Percentiles rank a stretch among this genome's conserved stretches.
These are phyloP conservation scores for Wickerhamomyces bisporus DNA, from an alignment of 805 yeast species.

Conservation along the genomic window DNA sequence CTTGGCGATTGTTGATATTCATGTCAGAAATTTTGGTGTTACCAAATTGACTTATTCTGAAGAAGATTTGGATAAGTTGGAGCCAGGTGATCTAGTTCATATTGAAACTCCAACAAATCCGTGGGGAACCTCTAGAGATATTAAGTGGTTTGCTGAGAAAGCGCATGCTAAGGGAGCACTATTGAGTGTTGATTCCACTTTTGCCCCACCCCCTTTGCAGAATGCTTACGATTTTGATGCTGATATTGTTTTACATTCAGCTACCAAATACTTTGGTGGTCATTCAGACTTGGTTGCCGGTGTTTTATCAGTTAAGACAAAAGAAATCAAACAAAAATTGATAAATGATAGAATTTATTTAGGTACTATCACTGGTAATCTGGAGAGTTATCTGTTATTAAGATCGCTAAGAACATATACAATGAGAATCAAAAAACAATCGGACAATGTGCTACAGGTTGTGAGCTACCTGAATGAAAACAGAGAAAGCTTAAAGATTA, in stretches of 20 bases:
- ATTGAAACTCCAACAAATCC: constrained; percentile 90
- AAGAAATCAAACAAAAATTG: constrained; percentile 39
- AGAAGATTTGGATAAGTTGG: constrained; percentile 42
- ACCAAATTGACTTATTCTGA: constrained; percentile 39
- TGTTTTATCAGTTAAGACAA: constrained; percentile 59
- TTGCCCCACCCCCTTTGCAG: constrained; percentile 89
- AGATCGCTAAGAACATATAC: constrained; percentile 81
- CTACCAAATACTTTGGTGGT: constrained; percentile 93
- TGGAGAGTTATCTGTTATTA: constrained; percentile 69
- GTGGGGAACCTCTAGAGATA: constrained; percentile 59
- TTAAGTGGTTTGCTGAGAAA: constrained; percentile 53
- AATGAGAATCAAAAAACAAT: constrained; percentile 63
- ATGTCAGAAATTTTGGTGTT: constrained; percentile 55
- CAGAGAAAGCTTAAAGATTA: constrained; percentile 38
- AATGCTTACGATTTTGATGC: constrained; percentile 81
- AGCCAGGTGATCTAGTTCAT: constrained; percentile 72
- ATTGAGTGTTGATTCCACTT: constrained; percentile 75
- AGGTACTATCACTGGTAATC: constrained; percentile 75
- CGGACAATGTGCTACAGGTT: constrained; percentile 53
- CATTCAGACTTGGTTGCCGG: constrained; percentile 91
- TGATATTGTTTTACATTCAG: constrained; percentile 88
- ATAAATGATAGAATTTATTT: constrained; percentile 59
- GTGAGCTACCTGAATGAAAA: constrained; percentile 57
- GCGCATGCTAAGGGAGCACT: constrained; percentile 79
- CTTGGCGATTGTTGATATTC: constrained; percentile 60